Base-by-base conservation (phyloP, 2,329 filamentous ascomycete genomes). In the Fusarium robinianum region DNA sequence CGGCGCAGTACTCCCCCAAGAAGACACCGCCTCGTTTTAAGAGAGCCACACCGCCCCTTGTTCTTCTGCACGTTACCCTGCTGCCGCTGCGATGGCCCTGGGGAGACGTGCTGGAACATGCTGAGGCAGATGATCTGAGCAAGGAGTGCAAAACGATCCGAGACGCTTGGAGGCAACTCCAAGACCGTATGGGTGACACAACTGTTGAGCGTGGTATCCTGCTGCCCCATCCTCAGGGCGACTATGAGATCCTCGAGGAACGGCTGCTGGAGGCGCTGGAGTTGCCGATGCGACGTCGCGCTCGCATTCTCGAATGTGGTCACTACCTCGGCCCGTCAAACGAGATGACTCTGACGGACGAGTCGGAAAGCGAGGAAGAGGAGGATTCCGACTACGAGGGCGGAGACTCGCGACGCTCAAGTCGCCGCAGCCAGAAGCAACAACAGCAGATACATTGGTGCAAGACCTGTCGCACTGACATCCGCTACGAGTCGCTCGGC, bases 191-290 rank as follows among this genome's bases (percentile, higher is more conserved):
- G 4, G 82, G 81, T 2, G 86, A 90, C 36, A 88, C 86, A 0
- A 81, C 90, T 8, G 76, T 87, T 52, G 79, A 87, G 61, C 78
- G 88, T 15, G 88, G 87, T 3, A 77, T 94, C 22, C 72, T 94
- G 29, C 76, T 94, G 6, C 81, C 87, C 2, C 89, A 94, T 62
- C 88, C 88, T 1, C 81, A 88, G 55, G 85, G 85, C 42, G 88
- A 91, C 63, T 92, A 88, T 60, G 88, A 91, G 65, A 70, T 89
- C 43, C 76, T 94, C 0, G 87, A 92, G 67, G 88, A 91, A 69
- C 76, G 87, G 18, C 73, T 92, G 22, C 71, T 91, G 3, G 87
- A 91, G 65, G 83, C 85, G 2, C 68, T 91, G 31, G 87, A 90
- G 63, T 72, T 92, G 11, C 84, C 83, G 2, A 72, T 84, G 19